Conservation (phyloP, 1,284 basidiomycete species). For the Peniophora sp. region DNA sequence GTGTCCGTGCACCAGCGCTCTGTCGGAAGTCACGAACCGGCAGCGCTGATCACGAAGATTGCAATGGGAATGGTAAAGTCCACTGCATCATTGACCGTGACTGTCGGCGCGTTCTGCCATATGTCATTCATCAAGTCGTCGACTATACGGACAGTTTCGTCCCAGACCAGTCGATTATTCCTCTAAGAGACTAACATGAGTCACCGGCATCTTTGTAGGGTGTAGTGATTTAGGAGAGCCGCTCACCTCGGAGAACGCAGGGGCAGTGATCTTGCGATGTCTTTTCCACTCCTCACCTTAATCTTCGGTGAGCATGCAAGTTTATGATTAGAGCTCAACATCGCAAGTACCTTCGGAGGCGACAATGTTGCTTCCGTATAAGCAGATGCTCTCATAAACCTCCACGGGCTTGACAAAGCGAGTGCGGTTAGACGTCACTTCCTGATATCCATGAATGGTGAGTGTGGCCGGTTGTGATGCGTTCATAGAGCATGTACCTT, state of each 20-base stretch:
- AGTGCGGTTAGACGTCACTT: conserved; percentile 16
- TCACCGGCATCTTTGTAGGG: no score
- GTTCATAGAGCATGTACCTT: conserved; percentile 3
- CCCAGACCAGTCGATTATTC: conserved; percentile 54
- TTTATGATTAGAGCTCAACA: no score
- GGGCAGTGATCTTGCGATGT: conserved; percentile 40
- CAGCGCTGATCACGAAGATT: conserved; percentile 48
- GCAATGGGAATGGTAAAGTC: conserved; percentile 43
- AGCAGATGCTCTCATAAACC: conserved; percentile 22
- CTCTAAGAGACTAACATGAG: conserved; percentile 2
- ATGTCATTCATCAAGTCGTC: conserved; percentile 28
- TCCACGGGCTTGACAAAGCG: conserved; percentile 27
- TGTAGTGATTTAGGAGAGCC: no score
- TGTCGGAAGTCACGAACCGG: conserved; percentile 27
- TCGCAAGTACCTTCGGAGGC: conserved; percentile 43
- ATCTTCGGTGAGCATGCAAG: no score
- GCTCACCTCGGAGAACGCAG: conserved; percentile 36
- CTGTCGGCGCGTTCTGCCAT: conserved; percentile 23
- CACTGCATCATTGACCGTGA: conserved; percentile 23
- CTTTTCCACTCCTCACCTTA: conserved; percentile 45
- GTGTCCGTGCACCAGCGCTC: conserved; percentile 27
- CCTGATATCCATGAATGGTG: conserved; percentile 10
- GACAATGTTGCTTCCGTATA: conserved; percentile 47
- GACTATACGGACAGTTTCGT: conserved; percentile 35
- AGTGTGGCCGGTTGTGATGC: neutral